Evolutionary conservation across 768 basidiomycete genomes (phyloP).

Genomic region (Auriculariales sp.): DNA sequence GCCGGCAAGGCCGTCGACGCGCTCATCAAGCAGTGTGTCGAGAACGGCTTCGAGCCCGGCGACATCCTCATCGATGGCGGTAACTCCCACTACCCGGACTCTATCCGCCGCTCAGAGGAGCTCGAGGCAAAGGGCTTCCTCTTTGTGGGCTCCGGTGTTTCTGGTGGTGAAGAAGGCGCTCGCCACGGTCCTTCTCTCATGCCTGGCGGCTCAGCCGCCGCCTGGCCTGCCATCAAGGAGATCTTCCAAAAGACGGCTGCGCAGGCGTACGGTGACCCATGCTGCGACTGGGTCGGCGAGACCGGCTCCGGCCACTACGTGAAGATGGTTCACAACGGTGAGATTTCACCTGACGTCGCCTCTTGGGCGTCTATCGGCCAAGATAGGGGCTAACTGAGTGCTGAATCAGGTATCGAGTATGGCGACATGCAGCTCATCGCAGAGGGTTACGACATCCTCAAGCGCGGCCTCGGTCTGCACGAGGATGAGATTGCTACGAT

Average conservation of each 20-base stretch:
- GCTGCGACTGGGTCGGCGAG: constrained; percentile 99
- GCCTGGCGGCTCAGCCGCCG: constrained; percentile 90
- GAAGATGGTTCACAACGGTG: constrained; percentile 99
- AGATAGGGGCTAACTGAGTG: background rate
- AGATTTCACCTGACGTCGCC: constrained; percentile 8
- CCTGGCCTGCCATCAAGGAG: constrained; percentile 94
- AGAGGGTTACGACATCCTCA: constrained; percentile 97
- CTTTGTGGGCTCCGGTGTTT: constrained; percentile 97
- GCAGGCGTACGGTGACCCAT: constrained; percentile 87
- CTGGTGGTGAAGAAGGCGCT: constrained; percentile 98
- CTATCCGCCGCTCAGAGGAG: constrained; percentile 85
- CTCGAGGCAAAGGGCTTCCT: constrained; percentile 90
- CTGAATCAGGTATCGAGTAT: constrained; percentile 80
- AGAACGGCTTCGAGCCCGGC: constrained; percentile 71
- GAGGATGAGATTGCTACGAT: constrained; percentile 91
- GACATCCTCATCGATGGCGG: constrained; percentile 99
- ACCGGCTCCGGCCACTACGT: constrained; percentile 95
- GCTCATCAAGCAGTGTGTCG: constrained; percentile 82
- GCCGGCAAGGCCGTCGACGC: constrained; percentile 91
- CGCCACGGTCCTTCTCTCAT: constrained; percentile 95
- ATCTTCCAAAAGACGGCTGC: constrained; percentile 99
- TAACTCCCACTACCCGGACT: constrained; percentile 98
- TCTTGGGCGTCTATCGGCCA: background rate
- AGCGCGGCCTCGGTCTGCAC: constrained; percentile 76
- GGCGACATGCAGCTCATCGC: constrained; percentile 99